A percentile compares a stretch with the other conserved stretches of the same genome.
Conservation (phyloP, 768 basidiomycete species). For the Boletus tylopilopsis region DNA sequence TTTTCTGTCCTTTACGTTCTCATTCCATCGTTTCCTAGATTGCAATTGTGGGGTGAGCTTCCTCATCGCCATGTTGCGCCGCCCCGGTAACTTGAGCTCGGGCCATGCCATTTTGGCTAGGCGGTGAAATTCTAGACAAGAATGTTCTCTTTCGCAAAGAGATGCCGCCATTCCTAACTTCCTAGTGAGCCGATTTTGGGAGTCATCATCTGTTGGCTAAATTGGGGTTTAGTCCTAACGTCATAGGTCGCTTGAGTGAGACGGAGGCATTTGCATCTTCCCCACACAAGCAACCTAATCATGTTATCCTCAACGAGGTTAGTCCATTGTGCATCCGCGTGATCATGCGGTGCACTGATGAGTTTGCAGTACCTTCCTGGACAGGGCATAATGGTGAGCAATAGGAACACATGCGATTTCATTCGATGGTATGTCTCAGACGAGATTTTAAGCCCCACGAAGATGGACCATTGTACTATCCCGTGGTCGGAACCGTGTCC, state of each 20-base stretch:
- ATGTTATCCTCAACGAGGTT: slow-evolving; percentile 87
- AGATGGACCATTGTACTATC: slow-evolving; percentile 86
- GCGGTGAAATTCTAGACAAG: slow-evolving; percentile 71
- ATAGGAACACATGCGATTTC: slow-evolving; percentile 8
- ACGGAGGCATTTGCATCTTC: slow-evolving; percentile 63
- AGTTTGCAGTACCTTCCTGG: slow-evolving; percentile 68
- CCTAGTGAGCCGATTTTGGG: slow-evolving; percentile 48
- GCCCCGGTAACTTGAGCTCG: not conserved
- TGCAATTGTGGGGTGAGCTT: slow-evolving; percentile 68
- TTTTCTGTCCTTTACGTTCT: not conserved
- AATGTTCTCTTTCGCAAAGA: slow-evolving; percentile 64
- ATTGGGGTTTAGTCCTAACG: slow-evolving; percentile 59
- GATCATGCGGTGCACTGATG: slow-evolving; percentile 13
- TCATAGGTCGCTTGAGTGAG: slow-evolving; percentile 63
- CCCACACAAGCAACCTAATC: slow-evolving; percentile 73
- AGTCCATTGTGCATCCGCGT: slow-evolving; percentile 11
- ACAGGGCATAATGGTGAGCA: slow-evolving; percentile 86
- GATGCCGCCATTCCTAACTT: slow-evolving; percentile 65
- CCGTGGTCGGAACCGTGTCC: slow-evolving; percentile 88
- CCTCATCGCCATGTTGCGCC: not conserved
- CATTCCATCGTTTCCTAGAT: slow-evolving; percentile 34
- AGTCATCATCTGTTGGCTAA: slow-evolving; percentile 1
- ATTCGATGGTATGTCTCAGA: not conserved
- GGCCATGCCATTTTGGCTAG: slow-evolving; percentile 31
- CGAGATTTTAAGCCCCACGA: slow-evolving; percentile 68